These are phyloP conservation scores for Plantago major DNA, from an alignment of 257 asterid genomes.

Conservation along the genomic window DNA sequence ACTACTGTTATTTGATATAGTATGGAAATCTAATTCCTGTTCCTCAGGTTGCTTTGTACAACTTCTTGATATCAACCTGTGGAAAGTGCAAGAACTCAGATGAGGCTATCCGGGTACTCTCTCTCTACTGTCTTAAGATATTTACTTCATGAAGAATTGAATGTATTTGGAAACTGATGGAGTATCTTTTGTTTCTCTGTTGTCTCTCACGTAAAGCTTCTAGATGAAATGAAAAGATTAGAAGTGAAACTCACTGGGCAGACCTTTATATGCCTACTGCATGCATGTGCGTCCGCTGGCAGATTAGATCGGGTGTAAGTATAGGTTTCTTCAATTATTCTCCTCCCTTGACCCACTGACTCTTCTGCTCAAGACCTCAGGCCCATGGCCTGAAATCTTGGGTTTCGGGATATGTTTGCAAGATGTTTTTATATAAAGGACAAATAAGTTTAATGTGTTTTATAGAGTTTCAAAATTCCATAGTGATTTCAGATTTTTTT, in stretches of 20 bases:
- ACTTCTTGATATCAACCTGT: conserved; percentile 82
- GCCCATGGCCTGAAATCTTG: too few species aligned
- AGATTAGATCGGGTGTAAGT: conserved; percentile 93
- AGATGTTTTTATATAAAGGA: too few species aligned
- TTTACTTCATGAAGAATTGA: conserved; percentile 3
- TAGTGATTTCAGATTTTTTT: too few species aligned
- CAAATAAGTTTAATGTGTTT: too few species aligned
- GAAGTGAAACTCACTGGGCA: conserved; percentile 92
- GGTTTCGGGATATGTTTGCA: too few species aligned
- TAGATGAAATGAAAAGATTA: conserved; percentile 84
- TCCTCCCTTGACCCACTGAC: conserved; percentile 5
- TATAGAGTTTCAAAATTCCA: too few species aligned
- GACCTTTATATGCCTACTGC: conserved; percentile 82
- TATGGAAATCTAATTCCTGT: background rate
- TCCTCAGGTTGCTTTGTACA: conserved; percentile 72
- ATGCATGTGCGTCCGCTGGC: conserved; percentile 87
- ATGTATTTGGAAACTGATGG: conserved; percentile 8
- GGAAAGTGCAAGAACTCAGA: conserved; percentile 87
- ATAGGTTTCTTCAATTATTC: background rate
- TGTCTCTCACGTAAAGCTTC: conserved; percentile 59
- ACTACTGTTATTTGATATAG: background rate
- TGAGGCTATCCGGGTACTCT: conserved; percentile 69
- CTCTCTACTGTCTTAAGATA: conserved; percentile 11
- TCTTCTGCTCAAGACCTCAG: background rate
- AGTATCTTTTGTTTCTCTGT: conserved; percentile 20